Conservation (phyloP, 2,329 filamentous ascomycete species). For the Talaromyces sp. region DNA sequence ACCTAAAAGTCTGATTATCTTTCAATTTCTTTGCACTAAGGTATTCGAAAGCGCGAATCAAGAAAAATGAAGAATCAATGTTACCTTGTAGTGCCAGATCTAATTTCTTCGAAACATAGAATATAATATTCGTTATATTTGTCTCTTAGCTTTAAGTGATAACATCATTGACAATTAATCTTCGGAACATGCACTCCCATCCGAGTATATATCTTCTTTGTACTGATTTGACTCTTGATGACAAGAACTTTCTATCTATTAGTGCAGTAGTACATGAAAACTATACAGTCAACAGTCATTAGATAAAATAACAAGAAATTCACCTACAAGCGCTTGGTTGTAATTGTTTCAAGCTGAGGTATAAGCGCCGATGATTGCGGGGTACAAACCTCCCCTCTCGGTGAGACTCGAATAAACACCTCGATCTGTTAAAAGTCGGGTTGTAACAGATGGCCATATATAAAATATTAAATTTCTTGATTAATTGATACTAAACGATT, state of each 20-base stretch:
- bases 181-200: neutral
- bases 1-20: neutral
- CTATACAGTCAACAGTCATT: neutral
- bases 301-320: neutral
- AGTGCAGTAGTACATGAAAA: no score
- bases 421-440: neutral
- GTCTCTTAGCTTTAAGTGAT: no score
- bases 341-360: neutral
- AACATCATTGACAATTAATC: neutral
- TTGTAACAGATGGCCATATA: neutral
- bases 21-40: neutral
- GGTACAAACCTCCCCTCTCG: neutral
- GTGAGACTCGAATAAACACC: neutral
- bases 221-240: neutral
- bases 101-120: no score
- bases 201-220: neutral
- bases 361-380: neutral
- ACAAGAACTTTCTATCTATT: no score
- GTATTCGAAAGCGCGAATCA: neutral
- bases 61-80: neutral
- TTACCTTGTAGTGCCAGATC: no score
- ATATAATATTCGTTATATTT: no score
- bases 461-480: neutral
- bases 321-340: neutral
- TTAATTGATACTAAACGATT: neutral